A percentile compares a stretch with the other conserved stretches of the same genome.
phyloP scores from a whole-genome alignment of 2,329 filamentous ascomycete species.

The Apiospora kogelbergensis region DNA sequence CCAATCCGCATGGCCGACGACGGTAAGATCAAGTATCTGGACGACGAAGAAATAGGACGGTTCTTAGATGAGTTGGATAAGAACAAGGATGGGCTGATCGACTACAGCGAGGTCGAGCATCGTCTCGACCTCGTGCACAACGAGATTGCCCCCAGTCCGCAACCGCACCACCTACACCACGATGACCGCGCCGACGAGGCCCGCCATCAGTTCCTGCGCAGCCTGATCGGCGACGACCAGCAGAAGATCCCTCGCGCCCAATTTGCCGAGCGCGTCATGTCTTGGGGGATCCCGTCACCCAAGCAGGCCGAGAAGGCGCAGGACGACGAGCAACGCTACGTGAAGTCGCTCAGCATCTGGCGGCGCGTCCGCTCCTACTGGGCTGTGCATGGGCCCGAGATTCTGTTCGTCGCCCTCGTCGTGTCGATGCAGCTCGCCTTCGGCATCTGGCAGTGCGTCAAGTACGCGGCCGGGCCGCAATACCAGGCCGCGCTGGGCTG shows the following conservation, averaged over 20 bases:
- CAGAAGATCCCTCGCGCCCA: slow-evolving; percentile 44
- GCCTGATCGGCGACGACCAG: slow-evolving; percentile 39
- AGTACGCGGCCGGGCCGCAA: slow-evolving; percentile 44
- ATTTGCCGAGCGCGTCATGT: slow-evolving; percentile 43
- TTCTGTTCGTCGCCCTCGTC: slow-evolving; percentile 49
- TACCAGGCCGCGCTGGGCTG: slow-evolving; percentile 54
- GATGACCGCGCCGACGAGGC: slow-evolving; percentile 35
- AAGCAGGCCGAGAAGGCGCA: slow-evolving; percentile 47
- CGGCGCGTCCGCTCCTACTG: slow-evolving; percentile 51
- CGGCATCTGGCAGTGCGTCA: slow-evolving; percentile 55
- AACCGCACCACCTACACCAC: slow-evolving; percentile 44
- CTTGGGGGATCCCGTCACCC: slow-evolving; percentile 49
- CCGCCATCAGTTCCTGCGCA: slow-evolving; percentile 52
- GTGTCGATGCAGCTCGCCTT: slow-evolving; percentile 48
- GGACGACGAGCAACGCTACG: slow-evolving; percentile 45
- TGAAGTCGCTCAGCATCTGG: slow-evolving; percentile 44
- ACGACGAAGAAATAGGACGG: slow-evolving; percentile 48
- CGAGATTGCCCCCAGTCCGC: slow-evolving; percentile 47
- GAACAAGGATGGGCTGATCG: slow-evolving; percentile 50
- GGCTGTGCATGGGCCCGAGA: slow-evolving; percentile 54
- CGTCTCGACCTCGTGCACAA: slow-evolving; percentile 52
- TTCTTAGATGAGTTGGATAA: slow-evolving; percentile 55
- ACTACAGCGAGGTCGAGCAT: slow-evolving; percentile 20
- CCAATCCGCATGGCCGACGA: neutral
- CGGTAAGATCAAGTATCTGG: slow-evolving; percentile 32